phyloP scores from a whole-genome alignment of 106 monocot species.

The Allium sativum region DNA sequence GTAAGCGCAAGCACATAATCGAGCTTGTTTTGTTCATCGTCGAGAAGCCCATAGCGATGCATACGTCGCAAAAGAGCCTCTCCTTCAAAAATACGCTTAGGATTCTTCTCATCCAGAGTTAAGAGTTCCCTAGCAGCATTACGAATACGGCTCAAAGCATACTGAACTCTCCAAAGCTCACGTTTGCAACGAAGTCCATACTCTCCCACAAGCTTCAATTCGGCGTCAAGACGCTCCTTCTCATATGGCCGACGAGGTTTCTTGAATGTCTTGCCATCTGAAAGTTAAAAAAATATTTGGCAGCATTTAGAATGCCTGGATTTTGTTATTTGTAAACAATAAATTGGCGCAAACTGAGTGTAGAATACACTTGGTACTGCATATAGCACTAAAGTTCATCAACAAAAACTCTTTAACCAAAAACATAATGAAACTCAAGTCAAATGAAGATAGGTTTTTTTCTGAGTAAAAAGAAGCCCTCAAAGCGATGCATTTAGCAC shows the following conservation, averaged over 20 bases:
- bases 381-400: background rate
- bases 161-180: slow-evolving; percentile 90
- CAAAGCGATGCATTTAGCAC: too few species aligned
- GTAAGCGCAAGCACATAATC: slow-evolving; percentile 86
- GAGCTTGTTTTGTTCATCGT: slow-evolving; percentile 76
- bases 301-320: background rate
- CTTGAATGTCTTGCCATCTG: slow-evolving; percentile 97
- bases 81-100: slow-evolving; percentile 74
- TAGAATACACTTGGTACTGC: too few species aligned
- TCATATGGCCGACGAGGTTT: slow-evolving; percentile 90
- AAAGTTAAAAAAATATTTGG: background rate
- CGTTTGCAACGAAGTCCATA: slow-evolving; percentile 89
- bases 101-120: slow-evolving; percentile 84
- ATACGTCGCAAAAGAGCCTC: slow-evolving; percentile 78
- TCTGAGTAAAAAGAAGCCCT: too few species aligned
- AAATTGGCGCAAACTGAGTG: background rate
- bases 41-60: slow-evolving; percentile 79
- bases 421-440: background rate
- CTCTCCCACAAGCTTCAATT: slow-evolving; percentile 91
- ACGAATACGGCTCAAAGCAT: slow-evolving; percentile 73
- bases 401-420: background rate
- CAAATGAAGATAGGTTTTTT: too few species aligned
- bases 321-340: background rate
- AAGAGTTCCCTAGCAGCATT: slow-evolving; percentile 85
- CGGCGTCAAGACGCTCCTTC: slow-evolving; percentile 84